Conservation (phyloP, 768 basidiomycete genomes). For the Psilocybe cubensis region DNA sequence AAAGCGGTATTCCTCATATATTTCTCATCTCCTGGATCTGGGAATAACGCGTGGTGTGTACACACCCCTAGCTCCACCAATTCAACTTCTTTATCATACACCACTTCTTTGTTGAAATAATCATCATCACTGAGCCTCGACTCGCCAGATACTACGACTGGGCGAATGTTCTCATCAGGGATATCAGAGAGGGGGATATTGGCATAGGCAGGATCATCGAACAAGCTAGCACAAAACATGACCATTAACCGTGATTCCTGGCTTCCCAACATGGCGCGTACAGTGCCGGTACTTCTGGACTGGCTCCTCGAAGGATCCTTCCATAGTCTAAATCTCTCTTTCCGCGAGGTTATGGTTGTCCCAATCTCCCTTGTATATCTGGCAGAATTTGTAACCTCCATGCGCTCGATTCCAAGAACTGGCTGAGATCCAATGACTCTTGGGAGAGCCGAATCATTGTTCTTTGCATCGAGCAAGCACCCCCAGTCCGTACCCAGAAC, state of each 20-base stretch:
- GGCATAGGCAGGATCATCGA: slow-evolving; percentile 5
- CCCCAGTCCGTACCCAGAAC: slow-evolving; percentile 13
- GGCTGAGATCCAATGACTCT: slow-evolving; percentile 7
- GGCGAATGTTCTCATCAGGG: slow-evolving; percentile 8
- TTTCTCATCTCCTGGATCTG: slow-evolving; percentile 6
- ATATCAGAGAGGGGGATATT: slow-evolving; percentile 3
- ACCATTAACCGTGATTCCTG: slow-evolving; percentile 6
- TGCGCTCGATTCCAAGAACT: slow-evolving; percentile 6
- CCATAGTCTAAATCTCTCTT: slow-evolving; percentile 12
- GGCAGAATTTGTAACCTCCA: slow-evolving; percentile 2
- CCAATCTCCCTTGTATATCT: slow-evolving; percentile 6
- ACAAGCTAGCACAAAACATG: slow-evolving; percentile 8
- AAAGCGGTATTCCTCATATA: slow-evolving; percentile 1
- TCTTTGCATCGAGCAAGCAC: background rate
- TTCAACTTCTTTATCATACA: slow-evolving; percentile 9
- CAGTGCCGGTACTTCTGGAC: slow-evolving; percentile 1
- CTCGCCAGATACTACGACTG: slow-evolving; percentile 10
- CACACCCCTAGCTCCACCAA: slow-evolving; percentile 9
- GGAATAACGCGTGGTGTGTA: slow-evolving; percentile 2
- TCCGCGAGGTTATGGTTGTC: slow-evolving; percentile 3
- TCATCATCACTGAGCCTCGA: slow-evolving; percentile 12
- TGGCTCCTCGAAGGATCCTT: slow-evolving; percentile 6
- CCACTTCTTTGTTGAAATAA: slow-evolving; percentile 2
- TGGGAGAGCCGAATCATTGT: slow-evolving; percentile 12
- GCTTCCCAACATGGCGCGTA: slow-evolving; percentile 10